Conservation (phyloP, 1,139 yeast genomes). For the Torulaspora globosa region DNA sequence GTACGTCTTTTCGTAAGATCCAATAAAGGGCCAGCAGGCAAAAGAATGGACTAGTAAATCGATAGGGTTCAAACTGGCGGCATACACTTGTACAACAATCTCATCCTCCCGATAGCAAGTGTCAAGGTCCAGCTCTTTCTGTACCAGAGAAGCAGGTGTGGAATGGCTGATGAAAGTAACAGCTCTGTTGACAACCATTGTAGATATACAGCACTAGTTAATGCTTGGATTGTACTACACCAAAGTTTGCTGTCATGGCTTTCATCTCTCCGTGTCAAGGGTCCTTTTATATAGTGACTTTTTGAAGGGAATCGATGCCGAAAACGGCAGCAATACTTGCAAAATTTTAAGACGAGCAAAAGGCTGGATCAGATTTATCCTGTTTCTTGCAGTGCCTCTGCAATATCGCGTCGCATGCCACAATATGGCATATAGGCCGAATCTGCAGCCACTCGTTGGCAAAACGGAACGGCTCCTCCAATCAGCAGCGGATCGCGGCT, state of each 20-base stretch:
- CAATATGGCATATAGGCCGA: neutral
- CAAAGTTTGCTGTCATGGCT: neutral
- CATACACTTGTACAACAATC: constrained; percentile 29
- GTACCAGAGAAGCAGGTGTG: constrained; percentile 20
- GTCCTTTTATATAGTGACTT: too few relatives aligned
- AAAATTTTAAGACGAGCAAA: too few relatives aligned
- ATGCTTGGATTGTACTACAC: neutral
- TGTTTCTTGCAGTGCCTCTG: too few relatives aligned
- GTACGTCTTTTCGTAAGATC: constrained; percentile 21
- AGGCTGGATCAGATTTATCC: too few relatives aligned
- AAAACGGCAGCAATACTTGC: too few relatives aligned
- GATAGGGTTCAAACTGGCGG: constrained; percentile 34
- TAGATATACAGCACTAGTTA: neutral
- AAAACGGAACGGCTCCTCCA: neutral
- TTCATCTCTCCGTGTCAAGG: too few relatives aligned
- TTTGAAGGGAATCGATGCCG: too few relatives aligned
- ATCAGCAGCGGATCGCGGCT: too few relatives aligned
- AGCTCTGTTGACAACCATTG: constrained; percentile 22
- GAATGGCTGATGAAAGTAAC: constrained; percentile 21
- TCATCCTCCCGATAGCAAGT: constrained; percentile 26
- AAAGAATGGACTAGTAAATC: constrained; percentile 24
- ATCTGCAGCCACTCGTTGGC: neutral
- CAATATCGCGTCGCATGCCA: neutral
- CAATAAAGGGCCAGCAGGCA: constrained; percentile 16
- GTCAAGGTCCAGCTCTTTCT: constrained; percentile 27